Evolutionary conservation across 257 asterid species (phyloP), one percentile per base, ranked within the genome.

Genomic region (Solanum appendiculatum): DNA sequence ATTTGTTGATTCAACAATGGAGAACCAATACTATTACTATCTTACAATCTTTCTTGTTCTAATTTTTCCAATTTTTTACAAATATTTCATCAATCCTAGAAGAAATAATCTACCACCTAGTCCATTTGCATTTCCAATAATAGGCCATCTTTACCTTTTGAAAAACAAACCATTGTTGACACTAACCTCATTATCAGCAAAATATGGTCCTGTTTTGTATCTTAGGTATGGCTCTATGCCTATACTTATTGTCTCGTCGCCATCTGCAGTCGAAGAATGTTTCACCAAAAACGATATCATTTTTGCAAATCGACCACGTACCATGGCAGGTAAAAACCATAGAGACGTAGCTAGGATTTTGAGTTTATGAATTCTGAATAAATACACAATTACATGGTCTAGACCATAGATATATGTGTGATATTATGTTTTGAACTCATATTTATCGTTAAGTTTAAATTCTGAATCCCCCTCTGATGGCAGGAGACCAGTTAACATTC

Each of bases 61-160:
- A 6, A 54, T 54, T 68, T 91, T 73, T 21, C 86, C 18, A 18
- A 75, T 86, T 44, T 87, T 15, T n/a, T 87, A 36, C 91, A 78
- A 81, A 75, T 14, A 13, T 88, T 13, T 9, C 16, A 86, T 14
- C 77, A 81, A 54, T 21, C 16, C 37, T 60, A 56, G 36, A 86
- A 83, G 40, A 16, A 60, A 60, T 60, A 90, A 88, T 8, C 80
- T 83, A 13, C 93, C 95, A 13, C 95, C 96, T 60, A 36, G 89
- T 44, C 94, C 96, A 4, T 88, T 31, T 36, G 48, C 93, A 31
- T 91, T 90, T 34, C 97, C 97, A 3, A 51, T 93, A 3, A 88
- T 91, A 2, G 98, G 96, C 90, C 98, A 93, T 44, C 89, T 93
- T 11, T 91, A 92, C 85, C 98, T 92, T 18, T 58, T 93, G 56